These are phyloP conservation scores for Blastomyces emzantsi DNA, from an alignment of 2,329 filamentous ascomycete genomes.

Conservation along the genomic window DNA sequence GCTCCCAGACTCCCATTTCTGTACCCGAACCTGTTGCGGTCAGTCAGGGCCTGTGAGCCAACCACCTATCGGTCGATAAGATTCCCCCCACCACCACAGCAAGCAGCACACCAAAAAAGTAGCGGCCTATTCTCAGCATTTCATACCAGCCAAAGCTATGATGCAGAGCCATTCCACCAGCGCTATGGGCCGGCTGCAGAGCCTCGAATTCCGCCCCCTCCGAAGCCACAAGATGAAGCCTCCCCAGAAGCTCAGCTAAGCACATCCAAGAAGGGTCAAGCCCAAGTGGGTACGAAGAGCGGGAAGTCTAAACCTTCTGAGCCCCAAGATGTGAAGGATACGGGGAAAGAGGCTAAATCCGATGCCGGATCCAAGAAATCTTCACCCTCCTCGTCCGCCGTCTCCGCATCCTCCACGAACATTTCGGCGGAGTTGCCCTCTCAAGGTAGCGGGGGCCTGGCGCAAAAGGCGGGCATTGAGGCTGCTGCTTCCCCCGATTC, in stretches of 20 bases:
- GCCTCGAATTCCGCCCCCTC: constrained; percentile 32
- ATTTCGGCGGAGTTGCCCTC: constrained; percentile 12
- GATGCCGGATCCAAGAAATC: constrained; percentile 6
- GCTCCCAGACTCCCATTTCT: constrained; percentile 56
- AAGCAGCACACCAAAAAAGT: constrained; percentile 8
- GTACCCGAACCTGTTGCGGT: constrained; percentile 58
- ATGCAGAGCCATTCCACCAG: constrained; percentile 35
- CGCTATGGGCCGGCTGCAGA: constrained; percentile 41
- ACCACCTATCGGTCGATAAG: constrained; percentile 37
- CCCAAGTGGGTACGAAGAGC: not conserved
- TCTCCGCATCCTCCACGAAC: constrained; percentile 9
- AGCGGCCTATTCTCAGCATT: constrained; percentile 26
- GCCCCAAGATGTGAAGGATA: constrained; percentile 20
- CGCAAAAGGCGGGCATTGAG: not conserved
- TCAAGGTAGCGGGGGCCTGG: constrained; percentile 4
- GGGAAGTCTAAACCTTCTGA: constrained; percentile 10
- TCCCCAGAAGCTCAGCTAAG: constrained; percentile 10
- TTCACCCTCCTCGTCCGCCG: not conserved
- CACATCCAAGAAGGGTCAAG: not conserved
- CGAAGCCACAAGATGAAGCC: constrained; percentile 23
- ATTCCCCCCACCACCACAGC: constrained; percentile 20
- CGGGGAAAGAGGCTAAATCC: constrained; percentile 10
- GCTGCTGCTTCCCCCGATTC: constrained; percentile 1
- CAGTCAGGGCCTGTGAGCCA: constrained; percentile 42
- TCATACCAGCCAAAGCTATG: constrained; percentile 28